Evolutionary conservation across 2,329 filamentous ascomycete species (phyloP).

Genomic region (Fusarium anthophilum): DNA sequence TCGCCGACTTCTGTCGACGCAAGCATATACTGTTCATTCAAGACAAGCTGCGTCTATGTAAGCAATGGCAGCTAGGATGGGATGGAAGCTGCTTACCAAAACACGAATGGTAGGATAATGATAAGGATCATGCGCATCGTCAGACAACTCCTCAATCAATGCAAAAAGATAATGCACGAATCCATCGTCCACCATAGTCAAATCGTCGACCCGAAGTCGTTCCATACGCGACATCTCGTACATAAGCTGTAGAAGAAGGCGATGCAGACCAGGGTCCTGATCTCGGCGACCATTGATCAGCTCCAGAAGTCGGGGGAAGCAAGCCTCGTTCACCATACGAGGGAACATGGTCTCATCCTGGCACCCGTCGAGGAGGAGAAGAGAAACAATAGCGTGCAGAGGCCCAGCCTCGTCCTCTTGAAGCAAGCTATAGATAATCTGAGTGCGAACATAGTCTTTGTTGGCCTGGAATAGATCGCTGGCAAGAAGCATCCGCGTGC

Average conservation of each 20-base stretch:
- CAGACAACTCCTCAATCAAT: slow-evolving; percentile 86
- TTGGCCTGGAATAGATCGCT: slow-evolving; percentile 79
- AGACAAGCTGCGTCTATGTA: slow-evolving; percentile 71
- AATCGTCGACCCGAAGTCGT: slow-evolving; percentile 77
- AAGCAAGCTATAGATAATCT: slow-evolving; percentile 90
- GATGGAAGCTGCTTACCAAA: slow-evolving; percentile 66
- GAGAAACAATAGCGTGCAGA: slow-evolving; percentile 83
- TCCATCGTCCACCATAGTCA: slow-evolving; percentile 79
- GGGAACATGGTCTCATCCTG: slow-evolving; percentile 81
- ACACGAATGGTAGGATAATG: slow-evolving; percentile 96
- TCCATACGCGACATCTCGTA: slow-evolving; percentile 98
- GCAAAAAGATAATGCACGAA: slow-evolving; percentile 87
- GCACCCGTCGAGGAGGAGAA: slow-evolving; percentile 88
- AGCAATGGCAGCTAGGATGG: slow-evolving; percentile 3
- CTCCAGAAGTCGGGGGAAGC: slow-evolving; percentile 84
- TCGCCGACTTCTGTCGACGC: slow-evolving; percentile 64
- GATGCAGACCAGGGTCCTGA: slow-evolving; percentile 77
- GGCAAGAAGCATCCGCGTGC: slow-evolving; percentile 80
- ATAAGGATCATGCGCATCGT: slow-evolving; percentile 91
- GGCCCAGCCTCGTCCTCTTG: slow-evolving; percentile 85
- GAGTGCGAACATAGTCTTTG: slow-evolving; percentile 86
- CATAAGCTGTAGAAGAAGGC: slow-evolving; percentile 83
- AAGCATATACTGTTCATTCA: slow-evolving; percentile 99
- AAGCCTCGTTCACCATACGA: slow-evolving; percentile 86
- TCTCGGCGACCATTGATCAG: slow-evolving; percentile 75